Percentiles rank a stretch among this genome's conserved stretches.
Conservation (phyloP, 306 rosid species). For the Delonix regia region DNA sequence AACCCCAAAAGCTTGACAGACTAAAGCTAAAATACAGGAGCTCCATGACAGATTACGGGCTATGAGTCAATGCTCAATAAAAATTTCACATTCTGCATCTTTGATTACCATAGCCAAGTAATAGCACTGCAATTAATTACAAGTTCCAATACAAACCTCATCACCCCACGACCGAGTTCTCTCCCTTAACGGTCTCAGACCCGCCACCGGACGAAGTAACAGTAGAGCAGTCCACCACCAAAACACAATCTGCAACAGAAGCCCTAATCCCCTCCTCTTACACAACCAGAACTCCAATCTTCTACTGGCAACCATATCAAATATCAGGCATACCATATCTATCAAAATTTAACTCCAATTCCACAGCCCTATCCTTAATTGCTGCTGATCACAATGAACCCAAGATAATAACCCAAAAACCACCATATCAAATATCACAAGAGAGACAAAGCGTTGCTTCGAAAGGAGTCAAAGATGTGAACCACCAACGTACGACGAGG, state of each 20-base stretch:
- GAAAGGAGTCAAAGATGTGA: slow-evolving; percentile 66
- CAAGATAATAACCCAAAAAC: slow-evolving; percentile 41
- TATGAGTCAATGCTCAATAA: neutral
- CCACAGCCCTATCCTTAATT: slow-evolving; percentile 35
- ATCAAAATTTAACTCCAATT: slow-evolving; percentile 46
- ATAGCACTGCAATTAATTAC: neutral
- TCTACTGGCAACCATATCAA: slow-evolving; percentile 50
- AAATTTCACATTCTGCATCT: slow-evolving; percentile 2
- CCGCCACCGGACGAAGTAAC: slow-evolving; percentile 63
- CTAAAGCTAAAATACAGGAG: neutral
- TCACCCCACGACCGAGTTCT: slow-evolving; percentile 90
- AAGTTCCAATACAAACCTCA: slow-evolving; percentile 67
- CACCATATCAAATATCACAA: slow-evolving; percentile 53
- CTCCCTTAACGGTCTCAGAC: slow-evolving; percentile 90
- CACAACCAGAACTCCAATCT: slow-evolving; percentile 44
- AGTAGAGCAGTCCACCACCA: slow-evolving; percentile 50
- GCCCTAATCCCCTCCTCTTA: slow-evolving; percentile 45
- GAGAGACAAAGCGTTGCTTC: slow-evolving; percentile 69
- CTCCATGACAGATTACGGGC: neutral
- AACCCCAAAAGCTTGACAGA: neutral
- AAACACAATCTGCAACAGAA: slow-evolving; percentile 43
- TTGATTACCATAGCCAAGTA: neutral
- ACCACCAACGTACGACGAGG: slow-evolving; percentile 51
- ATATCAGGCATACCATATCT: slow-evolving; percentile 43
- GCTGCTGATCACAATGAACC: slow-evolving; percentile 41